Conservation (phyloP, 1,284 basidiomycete species). For the Vanrija pseudolonga region DNA sequence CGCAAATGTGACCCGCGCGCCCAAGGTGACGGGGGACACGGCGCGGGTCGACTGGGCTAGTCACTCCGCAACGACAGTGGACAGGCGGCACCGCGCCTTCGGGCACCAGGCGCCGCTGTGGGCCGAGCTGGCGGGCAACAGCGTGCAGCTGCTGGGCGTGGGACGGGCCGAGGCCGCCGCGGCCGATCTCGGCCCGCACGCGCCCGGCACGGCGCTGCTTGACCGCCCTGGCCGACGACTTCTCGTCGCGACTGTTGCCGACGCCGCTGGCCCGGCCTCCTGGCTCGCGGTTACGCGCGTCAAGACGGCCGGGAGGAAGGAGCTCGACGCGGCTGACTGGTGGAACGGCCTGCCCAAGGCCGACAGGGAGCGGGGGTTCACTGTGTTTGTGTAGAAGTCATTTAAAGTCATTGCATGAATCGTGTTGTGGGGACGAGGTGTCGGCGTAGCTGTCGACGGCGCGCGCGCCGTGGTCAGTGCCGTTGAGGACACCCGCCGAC, state of each 20-base stretch:
- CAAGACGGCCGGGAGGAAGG: conserved; percentile 58
- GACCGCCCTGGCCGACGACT: conserved; percentile 53
- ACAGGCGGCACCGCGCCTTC: conserved; percentile 62
- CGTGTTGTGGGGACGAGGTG: too few species aligned
- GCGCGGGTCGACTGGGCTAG: conserved; percentile 61
- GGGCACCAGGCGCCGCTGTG: conserved; percentile 62
- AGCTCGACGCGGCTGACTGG: conserved; percentile 55
- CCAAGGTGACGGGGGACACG: conserved; percentile 59
- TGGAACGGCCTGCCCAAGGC: conserved; percentile 57
- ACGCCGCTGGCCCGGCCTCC: conserved; percentile 41
- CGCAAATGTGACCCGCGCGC: conserved; percentile 56
- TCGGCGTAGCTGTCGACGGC: too few species aligned
- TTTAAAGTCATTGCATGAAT: too few species aligned
- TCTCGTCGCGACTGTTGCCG: conserved; percentile 50
- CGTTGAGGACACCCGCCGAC: too few species aligned
- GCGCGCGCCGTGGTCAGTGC: too few species aligned
- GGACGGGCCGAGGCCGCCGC: conserved; percentile 7
- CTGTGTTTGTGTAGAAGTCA: conserved; percentile 4
- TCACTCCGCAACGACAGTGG: conserved; percentile 58
- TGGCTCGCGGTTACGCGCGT: conserved; percentile 57
- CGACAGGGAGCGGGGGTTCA: conserved; percentile 15
- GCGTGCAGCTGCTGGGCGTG: conserved; percentile 10
- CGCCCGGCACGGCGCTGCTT: conserved; percentile 43
- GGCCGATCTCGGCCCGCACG: background rate
- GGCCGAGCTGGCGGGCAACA: conserved; percentile 22